Evolutionary conservation across 768 basidiomycete genomes (phyloP), one percentile per base, ranked within the genome.

Genomic region (Leccinum uliginosum): DNA sequence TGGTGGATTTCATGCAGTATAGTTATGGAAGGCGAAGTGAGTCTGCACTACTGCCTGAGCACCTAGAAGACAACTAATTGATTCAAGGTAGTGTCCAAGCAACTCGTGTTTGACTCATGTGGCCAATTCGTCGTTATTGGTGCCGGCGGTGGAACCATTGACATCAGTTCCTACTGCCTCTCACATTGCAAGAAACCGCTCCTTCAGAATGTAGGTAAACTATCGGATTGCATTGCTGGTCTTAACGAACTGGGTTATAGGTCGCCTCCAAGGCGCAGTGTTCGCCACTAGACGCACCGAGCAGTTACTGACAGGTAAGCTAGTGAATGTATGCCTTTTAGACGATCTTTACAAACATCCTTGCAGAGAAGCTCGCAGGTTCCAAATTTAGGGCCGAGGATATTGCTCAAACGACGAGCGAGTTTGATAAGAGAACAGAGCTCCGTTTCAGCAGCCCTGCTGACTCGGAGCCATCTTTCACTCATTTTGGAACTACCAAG

Each of bases 91-190:
- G 34, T 1, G n/a, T 55, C 4, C 34, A 14, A 6, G 6, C 3
- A 35, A 24, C 15, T 24, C 3, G 38, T 17, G 19, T 43, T 43
- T 34, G 21, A 46, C 24, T 83, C 4, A 69, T 82, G 56, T 27
- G 26, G 26, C 26, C 26, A 27, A 27, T 27, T 27, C 26, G 26
- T 27, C 26, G 72, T 85, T 32, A 78, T 85, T 17, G 83, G 85
- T 56, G 82, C 83, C 4, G 84, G 84, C 8, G 83, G 83, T 44
- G 84, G 83, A n/a, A 86, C 83, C 0, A 72, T 86, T 32, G 84
- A 86, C 57, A 71, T 85, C 40, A 84, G 81, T 56, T 73, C 79
- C 14, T 86, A 85, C 55, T 74, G 2, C 54, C 70, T 1, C 57
- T 62, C 4, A 60, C 66, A 1, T 76, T 82, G 30, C 76, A 80